These are phyloP conservation scores for Pseudogymnoascus sp. DNA, from an alignment of 2,329 filamentous ascomycete genomes.

Conservation along the genomic window DNA sequence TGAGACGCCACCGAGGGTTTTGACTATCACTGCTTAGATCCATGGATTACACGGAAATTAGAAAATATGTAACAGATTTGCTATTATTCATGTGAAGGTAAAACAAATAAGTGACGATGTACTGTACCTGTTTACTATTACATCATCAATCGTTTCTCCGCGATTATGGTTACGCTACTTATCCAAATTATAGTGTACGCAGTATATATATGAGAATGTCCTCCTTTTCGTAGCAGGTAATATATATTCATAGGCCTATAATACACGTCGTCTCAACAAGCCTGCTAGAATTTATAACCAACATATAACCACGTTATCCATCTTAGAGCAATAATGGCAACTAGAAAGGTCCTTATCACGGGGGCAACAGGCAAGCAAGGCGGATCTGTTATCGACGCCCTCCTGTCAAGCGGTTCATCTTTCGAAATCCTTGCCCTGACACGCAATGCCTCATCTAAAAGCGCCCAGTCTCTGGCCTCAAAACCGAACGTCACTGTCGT, in stretches of 20 bases:
- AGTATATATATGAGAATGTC: neutral
- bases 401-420: constrained; percentile 18
- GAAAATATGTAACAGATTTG: neutral
- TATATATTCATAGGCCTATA: neutral
- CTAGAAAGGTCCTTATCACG: constrained; percentile 28
- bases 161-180: neutral
- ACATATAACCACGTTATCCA: neutral
- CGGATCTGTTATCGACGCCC: constrained; percentile 28
- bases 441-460: constrained; percentile 38
- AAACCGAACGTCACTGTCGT: constrained; percentile 43
- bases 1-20: neutral
- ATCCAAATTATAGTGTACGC: neutral
- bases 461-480: constrained; percentile 37
- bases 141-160: neutral
- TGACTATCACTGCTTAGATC: neutral
- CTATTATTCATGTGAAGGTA: no score
- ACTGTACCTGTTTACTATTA: neutral
- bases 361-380: constrained; percentile 38
- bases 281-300: neutral
- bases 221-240: neutral
- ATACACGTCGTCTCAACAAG: neutral
- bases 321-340: neutral
- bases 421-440: constrained; percentile 48
- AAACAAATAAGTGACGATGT: neutral
- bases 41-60: neutral